Evolutionary conservation across 1,284 basidiomycete species (phyloP).

Genomic region (Cyathus olla): DNA sequence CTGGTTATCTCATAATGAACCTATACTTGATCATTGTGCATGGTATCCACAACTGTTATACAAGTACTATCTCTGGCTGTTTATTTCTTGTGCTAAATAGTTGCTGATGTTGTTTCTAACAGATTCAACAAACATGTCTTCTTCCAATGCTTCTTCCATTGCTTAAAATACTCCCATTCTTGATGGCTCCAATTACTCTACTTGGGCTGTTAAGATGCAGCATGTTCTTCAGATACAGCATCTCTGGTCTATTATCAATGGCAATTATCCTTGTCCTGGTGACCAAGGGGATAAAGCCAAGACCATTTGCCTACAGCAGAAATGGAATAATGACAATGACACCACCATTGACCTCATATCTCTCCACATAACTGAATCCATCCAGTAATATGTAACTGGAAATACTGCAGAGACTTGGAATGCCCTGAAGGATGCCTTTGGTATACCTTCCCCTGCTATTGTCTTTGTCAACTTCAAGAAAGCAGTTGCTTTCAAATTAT

Average conservation of each 20-base stretch:
- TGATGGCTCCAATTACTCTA: not conserved
- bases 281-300: not conserved
- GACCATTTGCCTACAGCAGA: not conserved
- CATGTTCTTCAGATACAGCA: not conserved
- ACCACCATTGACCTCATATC: not conserved
- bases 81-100: too few relatives aligned
- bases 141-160: not conserved
- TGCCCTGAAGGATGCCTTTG: not conserved
- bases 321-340: not conserved
- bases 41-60: too few relatives aligned
- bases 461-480: not conserved
- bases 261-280: not conserved
- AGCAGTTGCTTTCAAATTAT: too few relatives aligned
- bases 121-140: too few relatives aligned
- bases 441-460: not conserved
- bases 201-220: too few relatives aligned
- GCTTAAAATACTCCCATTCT: not conserved
- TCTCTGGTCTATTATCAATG: not conserved
- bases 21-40: too few relatives aligned
- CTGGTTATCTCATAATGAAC: too few relatives aligned
- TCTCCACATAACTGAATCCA: not conserved
- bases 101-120: too few relatives aligned
- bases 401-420: not conserved
- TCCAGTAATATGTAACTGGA: not conserved
- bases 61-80: too few relatives aligned